These are phyloP conservation scores for Pseudoscleropodium purum DNA, from an alignment of 225 moss, liverwort and hornwort genomes.

Conservation along the genomic window DNA sequence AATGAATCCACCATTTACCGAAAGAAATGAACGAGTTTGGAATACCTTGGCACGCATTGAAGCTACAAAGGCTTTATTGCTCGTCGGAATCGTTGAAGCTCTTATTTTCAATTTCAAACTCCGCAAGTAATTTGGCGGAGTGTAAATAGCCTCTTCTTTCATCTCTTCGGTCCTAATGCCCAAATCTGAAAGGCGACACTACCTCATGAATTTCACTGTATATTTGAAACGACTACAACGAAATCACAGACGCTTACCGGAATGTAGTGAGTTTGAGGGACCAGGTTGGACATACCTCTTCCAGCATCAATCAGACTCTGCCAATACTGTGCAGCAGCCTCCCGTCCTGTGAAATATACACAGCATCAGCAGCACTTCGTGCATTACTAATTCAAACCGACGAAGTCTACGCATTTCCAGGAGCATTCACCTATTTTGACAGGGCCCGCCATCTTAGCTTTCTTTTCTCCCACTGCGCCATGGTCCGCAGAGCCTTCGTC, in stretches of 20 bases:
- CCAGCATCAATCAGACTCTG: constrained; percentile 23
- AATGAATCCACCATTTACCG: neutral
- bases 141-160: neutral
- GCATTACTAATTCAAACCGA: neutral
- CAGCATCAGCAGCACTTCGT: neutral
- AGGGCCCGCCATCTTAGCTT: constrained; percentile 5
- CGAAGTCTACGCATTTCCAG: neutral
- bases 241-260: neutral
- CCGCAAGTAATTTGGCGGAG: neutral
- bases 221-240: neutral
- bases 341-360: constrained; percentile 1
- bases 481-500: neutral
- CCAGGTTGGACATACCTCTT: neutral
- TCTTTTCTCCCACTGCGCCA: neutral
- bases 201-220: neutral
- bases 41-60: constrained; percentile 13
- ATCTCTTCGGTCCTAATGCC: neutral
- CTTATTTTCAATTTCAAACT: neutral
- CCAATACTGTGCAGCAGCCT: constrained; percentile 19
- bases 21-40: neutral
- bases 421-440: constrained; percentile 7
- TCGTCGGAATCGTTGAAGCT: neutral
- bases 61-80: neutral
- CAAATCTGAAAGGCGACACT: neutral
- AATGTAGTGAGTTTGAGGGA: neutral